Percentiles rank a stretch among this genome's conserved stretches.
These are phyloP conservation scores for Massariosphaeria phaeospora DNA, from an alignment of 495 filamentous ascomycete species.

Conservation along the genomic window DNA sequence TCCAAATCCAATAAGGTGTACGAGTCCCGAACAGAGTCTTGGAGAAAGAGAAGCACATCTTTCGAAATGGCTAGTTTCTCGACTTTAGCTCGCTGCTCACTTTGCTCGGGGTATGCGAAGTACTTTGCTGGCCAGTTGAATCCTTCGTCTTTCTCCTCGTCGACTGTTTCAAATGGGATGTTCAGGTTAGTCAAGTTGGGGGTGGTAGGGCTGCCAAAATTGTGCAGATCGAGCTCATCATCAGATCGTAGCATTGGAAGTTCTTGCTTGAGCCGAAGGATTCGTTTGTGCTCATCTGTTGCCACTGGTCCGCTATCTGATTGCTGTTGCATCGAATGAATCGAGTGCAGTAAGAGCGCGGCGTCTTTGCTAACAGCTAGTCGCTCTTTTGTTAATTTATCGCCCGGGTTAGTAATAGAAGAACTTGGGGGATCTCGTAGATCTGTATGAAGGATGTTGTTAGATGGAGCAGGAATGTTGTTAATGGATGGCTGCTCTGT, in stretches of 20 bases:
- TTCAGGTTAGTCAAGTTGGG: constrained; percentile 15
- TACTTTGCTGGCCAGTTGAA: constrained; percentile 44
- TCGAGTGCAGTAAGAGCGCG: constrained; percentile 17
- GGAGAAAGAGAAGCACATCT: constrained; percentile 42
- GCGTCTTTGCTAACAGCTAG: constrained; percentile 20
- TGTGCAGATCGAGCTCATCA: constrained; percentile 34
- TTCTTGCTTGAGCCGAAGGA: constrained; percentile 26
- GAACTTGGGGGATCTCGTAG: constrained; percentile 8
- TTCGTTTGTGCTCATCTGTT: neutral
- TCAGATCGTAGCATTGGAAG: constrained; percentile 34
- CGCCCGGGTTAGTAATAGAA: constrained; percentile 3
- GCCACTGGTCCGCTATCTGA: neutral
- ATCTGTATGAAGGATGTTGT: constrained; percentile 16
- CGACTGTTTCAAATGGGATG: constrained; percentile 44
- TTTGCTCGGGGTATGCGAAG: constrained; percentile 29
- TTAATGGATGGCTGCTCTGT: neutral
- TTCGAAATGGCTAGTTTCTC: constrained; percentile 48
- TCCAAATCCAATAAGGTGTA: constrained; percentile 7
- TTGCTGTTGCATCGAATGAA: neutral
- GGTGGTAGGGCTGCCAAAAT: constrained; percentile 23
- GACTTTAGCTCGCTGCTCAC: constrained; percentile 28
- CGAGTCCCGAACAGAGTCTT: constrained; percentile 35
- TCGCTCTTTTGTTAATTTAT: constrained; percentile 27
- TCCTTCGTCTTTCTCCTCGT: constrained; percentile 49
- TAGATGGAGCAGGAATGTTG: neutral